Base-by-base conservation (phyloP, 176 grass and related monocot genomes). In the Saccharum spontaneum region DNA sequence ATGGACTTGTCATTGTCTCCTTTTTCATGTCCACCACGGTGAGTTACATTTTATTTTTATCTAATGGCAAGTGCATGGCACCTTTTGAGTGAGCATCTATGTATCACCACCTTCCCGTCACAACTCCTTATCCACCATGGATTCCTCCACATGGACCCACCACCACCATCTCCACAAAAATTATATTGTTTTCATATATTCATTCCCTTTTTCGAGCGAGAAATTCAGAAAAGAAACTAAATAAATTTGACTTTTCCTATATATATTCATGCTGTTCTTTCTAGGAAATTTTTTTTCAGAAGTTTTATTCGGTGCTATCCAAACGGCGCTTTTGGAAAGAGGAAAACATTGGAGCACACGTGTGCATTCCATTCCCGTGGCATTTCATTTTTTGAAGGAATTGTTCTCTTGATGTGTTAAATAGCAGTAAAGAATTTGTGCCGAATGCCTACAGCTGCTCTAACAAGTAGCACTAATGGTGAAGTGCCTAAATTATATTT, bases 81-180 rank as follows among this genome's bases (percentile, higher is more conserved):
- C 65, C 62, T 94, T 89, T 83, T 41, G 39, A 89, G 84, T 89
- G 89, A 88, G 87, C 89, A 94, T 94, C 76, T 86, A 77, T 78
- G 40, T 15, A 65, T 85, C 87, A 79, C 60, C 82, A 81, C 26
- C 69, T 86, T 63, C 22, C 67, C 34, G 76, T 76, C 69, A 44
- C 79, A 84, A 80, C 86, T 80, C 73, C 87, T 87, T 89, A 94
- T 91, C 89, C 87, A 91, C 69, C 86, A 79, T 39, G 75, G 89
- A 79, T 89, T 83, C 87, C 37, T 86, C 50, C 62, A 28, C 9
- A 31, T 79, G 79, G 90, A 44, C 49, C 60, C 30, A 70, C 38
- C 52, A 81, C 54, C 63, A 71, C 1, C 31, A 33, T 33, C 69
- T 34, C 65, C 30, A 86, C n/a, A 10, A 9, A 40, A 55, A 55